Evolutionary conservation across 257 asterid species (phyloP).

Genomic region (Solanum phureja): DNA sequence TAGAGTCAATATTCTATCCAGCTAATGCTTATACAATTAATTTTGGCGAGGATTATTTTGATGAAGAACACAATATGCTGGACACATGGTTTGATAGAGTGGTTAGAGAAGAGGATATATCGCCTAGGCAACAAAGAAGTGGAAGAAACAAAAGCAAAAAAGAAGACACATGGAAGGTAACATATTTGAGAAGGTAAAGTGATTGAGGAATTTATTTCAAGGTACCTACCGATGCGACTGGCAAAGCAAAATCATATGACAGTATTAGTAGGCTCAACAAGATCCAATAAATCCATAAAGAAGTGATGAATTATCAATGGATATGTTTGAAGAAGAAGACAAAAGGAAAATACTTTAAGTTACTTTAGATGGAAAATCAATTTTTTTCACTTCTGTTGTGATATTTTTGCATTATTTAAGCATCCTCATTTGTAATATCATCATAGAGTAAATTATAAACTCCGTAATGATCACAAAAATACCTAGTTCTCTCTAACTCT

Average conservation of each 20-base stretch:
- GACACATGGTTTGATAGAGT: background rate
- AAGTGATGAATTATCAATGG: background rate
- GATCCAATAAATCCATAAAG: background rate
- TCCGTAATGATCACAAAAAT: background rate
- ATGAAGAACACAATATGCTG: background rate
- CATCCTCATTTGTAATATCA: background rate
- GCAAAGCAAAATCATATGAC: too few relatives aligned
- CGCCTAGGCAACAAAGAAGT: background rate
- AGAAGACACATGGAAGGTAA: background rate
- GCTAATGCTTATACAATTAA: too few relatives aligned
- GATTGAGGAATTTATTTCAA: too few relatives aligned
- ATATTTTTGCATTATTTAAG: too few relatives aligned
- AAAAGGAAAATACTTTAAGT: background rate
- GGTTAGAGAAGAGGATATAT: background rate
- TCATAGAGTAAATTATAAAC: background rate
- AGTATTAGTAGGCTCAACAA: background rate
- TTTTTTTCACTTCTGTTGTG: background rate
- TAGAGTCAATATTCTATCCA: background rate
- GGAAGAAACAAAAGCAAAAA: background rate
- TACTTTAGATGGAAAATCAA: background rate
- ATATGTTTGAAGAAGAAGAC: background rate
- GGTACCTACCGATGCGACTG: too few relatives aligned
- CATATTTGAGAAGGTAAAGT: too few relatives aligned
- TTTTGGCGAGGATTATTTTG: background rate
- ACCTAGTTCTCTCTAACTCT: background rate